Percentiles rank a stretch among this genome's conserved stretches.
Evolutionary conservation across 1,139 yeast species (phyloP).

Genomic region (Debaryomyces sp.): DNA sequence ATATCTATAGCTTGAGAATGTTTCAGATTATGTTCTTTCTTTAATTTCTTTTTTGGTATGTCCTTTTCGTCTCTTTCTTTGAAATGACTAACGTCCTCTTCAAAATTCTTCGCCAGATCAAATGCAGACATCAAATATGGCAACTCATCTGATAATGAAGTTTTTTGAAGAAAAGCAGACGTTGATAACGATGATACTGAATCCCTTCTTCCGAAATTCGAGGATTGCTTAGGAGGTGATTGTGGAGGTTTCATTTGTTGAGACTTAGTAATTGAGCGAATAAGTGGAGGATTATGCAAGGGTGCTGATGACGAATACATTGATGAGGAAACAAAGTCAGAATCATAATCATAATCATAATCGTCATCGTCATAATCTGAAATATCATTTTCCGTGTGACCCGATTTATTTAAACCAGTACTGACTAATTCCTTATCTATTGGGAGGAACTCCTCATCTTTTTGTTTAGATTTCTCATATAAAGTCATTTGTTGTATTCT

Average conservation of each 20-base stretch:
- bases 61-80: constrained; percentile 24
- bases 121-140: constrained; percentile 63
- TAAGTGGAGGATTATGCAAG: constrained; percentile 36
- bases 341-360: constrained; percentile 22
- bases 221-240: background rate
- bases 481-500: constrained; percentile 24
- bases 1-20: background rate
- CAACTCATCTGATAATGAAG: constrained; percentile 55
- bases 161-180: constrained; percentile 38
- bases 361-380: constrained; percentile 10
- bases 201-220: constrained; percentile 22
- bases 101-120: constrained; percentile 52
- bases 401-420: background rate
- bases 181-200: constrained; percentile 33
- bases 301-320: constrained; percentile 30
- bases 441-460: constrained; percentile 10
- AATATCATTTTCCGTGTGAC: constrained; percentile 6
- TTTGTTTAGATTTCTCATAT: constrained; percentile 10
- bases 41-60: constrained; percentile 10
- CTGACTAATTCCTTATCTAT: constrained; percentile 8
- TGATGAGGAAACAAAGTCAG: constrained; percentile 33
- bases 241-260: constrained; percentile 10
- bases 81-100: constrained; percentile 49
- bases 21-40: background rate
- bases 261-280: constrained; percentile 45